Evolutionary conservation across 352 stramenopile species (phyloP).

Genomic region (Pythium monospermum): DNA sequence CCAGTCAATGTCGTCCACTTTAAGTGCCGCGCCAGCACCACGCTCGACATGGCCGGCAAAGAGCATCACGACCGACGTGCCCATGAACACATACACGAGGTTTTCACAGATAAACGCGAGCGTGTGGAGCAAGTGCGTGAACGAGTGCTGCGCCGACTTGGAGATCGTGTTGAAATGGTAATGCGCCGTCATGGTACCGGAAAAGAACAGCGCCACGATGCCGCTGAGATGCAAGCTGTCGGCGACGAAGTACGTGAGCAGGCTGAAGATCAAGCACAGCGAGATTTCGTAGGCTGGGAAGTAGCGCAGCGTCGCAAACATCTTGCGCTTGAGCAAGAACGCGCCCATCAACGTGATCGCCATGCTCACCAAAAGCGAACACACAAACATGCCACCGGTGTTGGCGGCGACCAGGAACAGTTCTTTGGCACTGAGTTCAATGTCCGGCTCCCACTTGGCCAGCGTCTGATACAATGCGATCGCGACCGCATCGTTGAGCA

Average conservation of each 20-base stretch:
- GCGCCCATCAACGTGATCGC: constrained; percentile 68
- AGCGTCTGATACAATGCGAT: constrained; percentile 93
- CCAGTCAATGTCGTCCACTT: constrained; percentile 78
- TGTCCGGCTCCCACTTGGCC: constrained; percentile 81
- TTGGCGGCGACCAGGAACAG: constrained; percentile 58
- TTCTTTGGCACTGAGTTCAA: constrained; percentile 56
- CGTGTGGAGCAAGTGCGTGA: constrained; percentile 82
- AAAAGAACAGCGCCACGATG: constrained; percentile 94
- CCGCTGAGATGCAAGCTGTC: constrained; percentile 80
- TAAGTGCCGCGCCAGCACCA: constrained; percentile 47
- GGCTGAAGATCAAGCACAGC: constrained; percentile 79
- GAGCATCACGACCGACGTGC: constrained; percentile 78
- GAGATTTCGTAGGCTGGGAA: constrained; percentile 87
- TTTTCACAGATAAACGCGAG: constrained; percentile 77
- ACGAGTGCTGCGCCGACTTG: constrained; percentile 72
- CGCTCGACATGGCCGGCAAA: constrained; percentile 67
- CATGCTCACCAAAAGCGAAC: constrained; percentile 65
- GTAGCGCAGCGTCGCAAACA: constrained; percentile 66
- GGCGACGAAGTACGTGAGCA: constrained; percentile 82
- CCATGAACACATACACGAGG: constrained; percentile 87
- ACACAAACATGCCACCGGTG: constrained; percentile 71
- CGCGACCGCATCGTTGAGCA: constrained; percentile 93
- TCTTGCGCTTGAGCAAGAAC: constrained; percentile 71
- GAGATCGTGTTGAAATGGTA: constrained; percentile 87
- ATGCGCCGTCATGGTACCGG: constrained; percentile 83